A percentile compares a stretch with the other conserved stretches of the same genome.
phyloP scores from a whole-genome alignment of 2,329 filamentous ascomycete species.

The Colletotrichum zoysiae region DNA sequence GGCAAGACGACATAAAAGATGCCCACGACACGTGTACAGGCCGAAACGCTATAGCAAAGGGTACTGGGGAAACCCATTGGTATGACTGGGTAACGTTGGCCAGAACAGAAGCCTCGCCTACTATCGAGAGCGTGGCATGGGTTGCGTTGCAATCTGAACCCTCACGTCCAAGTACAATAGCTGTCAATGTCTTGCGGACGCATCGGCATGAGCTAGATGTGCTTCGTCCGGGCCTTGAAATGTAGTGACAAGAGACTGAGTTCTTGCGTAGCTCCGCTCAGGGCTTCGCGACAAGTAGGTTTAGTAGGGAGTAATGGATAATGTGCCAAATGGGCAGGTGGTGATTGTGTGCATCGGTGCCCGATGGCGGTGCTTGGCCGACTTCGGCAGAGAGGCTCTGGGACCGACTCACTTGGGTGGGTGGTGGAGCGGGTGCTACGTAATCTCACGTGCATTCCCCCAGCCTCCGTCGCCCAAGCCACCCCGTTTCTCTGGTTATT shows the following conservation, averaged over 20 bases:
- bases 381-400: constrained; percentile 8
- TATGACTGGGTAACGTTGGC: background rate
- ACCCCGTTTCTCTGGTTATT: background rate
- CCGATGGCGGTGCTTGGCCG: background rate
- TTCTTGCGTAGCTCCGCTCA: background rate
- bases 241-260: background rate
- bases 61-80: background rate
- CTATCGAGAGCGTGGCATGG: background rate
- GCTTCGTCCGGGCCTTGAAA: background rate
- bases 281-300: background rate
- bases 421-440: background rate
- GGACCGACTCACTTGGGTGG: background rate
- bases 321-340: background rate
- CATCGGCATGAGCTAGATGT: background rate
- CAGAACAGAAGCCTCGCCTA: background rate
- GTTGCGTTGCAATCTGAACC: background rate
- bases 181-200: background rate
- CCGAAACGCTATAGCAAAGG: background rate
- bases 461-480: constrained; percentile 1
- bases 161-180: background rate
- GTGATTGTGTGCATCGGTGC: background rate
- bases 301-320: background rate
- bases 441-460: constrained; percentile 19
- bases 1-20: constrained; percentile 2
- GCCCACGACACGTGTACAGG: background rate